phyloP scores from a whole-genome alignment of 2,329 filamentous ascomycete genomes.

The Scedosporium minutisporum region DNA sequence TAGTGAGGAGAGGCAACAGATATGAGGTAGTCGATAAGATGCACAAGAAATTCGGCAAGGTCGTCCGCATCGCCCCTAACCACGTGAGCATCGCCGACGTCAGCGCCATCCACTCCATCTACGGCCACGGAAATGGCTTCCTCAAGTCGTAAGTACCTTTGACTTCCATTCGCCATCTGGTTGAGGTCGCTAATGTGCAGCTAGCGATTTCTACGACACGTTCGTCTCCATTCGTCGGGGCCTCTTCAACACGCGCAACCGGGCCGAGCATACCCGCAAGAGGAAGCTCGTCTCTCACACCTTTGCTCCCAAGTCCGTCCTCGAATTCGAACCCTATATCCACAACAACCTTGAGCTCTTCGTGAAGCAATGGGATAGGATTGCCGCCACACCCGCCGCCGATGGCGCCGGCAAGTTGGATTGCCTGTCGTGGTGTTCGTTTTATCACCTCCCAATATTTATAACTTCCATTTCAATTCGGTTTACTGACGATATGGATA shows the following conservation, averaged over 20 bases:
- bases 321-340: constrained; percentile 84
- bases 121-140: constrained; percentile 71
- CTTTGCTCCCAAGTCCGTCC: constrained; percentile 71
- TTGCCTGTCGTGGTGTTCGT: constrained; percentile 59
- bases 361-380: constrained; percentile 59
- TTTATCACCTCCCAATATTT: constrained; percentile 46
- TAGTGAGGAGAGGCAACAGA: constrained; percentile 54
- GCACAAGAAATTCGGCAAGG: constrained; percentile 67
- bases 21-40: constrained; percentile 57
- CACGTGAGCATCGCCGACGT: constrained; percentile 77
- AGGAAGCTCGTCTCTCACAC: constrained; percentile 82
- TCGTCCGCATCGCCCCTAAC: constrained; percentile 75
- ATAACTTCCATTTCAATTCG: not conserved
- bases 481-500: not conserved
- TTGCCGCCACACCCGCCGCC: constrained; percentile 36
- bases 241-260: constrained; percentile 81
- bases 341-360: constrained; percentile 68
- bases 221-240: constrained; percentile 81
- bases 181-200: not conserved
- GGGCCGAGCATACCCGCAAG: constrained; percentile 76
- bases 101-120: constrained; percentile 64
- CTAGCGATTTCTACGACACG: constrained; percentile 77
- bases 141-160: constrained; percentile 49
- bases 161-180: accelerated
- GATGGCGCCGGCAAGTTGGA: constrained; percentile 55